These are phyloP conservation scores for Nymphaea thermarum DNA, from an alignment of 164 flowering plant genomes.

Conservation along the genomic window DNA sequence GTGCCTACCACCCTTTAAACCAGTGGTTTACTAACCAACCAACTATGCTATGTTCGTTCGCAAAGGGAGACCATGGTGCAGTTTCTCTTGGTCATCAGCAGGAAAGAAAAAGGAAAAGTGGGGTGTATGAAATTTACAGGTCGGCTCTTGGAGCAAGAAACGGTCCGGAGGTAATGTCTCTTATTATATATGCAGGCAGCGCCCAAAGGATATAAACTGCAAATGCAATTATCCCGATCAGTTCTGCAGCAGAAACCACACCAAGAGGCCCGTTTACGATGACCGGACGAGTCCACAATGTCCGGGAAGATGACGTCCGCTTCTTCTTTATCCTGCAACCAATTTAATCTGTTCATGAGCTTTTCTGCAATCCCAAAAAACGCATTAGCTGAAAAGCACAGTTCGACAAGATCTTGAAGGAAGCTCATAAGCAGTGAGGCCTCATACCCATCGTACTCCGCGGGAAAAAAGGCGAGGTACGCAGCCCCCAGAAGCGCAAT, in stretches of 20 bases:
- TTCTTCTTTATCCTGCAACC: slow-evolving; percentile 25
- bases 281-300: slow-evolving; percentile 84
- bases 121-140: too few species aligned
- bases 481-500: slow-evolving; percentile 41
- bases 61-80: too few species aligned
- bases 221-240: slow-evolving; percentile 57
- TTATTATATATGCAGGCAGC: slow-evolving; percentile 24
- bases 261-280: slow-evolving; percentile 85
- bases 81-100: too few species aligned
- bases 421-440: too few species aligned
- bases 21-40: too few species aligned
- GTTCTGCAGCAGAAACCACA: slow-evolving; percentile 84
- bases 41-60: too few species aligned
- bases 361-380: neutral
- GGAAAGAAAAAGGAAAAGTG: too few species aligned
- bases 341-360: neutral
- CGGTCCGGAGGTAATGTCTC: slow-evolving; percentile 3
- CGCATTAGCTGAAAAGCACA: neutral
- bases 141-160: too few species aligned
- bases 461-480: slow-evolving; percentile 33
- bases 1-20: too few species aligned
- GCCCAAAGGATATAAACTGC: slow-evolving; percentile 50
- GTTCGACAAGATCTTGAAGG: neutral
- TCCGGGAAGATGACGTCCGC: slow-evolving; percentile 29
- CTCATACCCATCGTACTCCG: slow-evolving; percentile 27